phyloP scores from a whole-genome alignment of 2,329 filamentous ascomycete genomes.

The Aspergillus puulaauensis region DNA sequence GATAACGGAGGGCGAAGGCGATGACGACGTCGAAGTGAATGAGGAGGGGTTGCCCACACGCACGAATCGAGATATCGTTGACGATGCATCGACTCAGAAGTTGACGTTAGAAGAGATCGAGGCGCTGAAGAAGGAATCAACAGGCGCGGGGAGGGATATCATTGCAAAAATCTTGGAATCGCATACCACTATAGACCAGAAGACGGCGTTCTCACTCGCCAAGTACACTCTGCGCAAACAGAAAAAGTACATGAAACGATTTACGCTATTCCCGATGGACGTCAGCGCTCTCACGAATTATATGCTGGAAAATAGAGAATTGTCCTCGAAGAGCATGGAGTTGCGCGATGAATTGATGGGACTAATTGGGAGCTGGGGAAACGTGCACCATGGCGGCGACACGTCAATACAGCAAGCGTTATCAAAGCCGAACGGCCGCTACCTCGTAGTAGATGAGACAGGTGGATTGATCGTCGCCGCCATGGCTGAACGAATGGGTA shows the following conservation, averaged over 20 bases:
- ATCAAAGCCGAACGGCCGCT: constrained; percentile 57
- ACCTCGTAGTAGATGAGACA: constrained; percentile 84
- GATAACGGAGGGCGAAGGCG: constrained; percentile 49
- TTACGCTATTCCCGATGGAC: constrained; percentile 81
- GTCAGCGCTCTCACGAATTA: constrained; percentile 73
- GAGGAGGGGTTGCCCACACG: constrained; percentile 52
- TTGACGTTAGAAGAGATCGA: constrained; percentile 72
- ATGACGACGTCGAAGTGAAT: constrained; percentile 34
- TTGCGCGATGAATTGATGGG: constrained; percentile 80
- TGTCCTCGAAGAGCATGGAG: constrained; percentile 73
- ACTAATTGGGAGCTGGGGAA: constrained; percentile 82
- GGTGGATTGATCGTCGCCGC: constrained; percentile 79
- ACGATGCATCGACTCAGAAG: constrained; percentile 69
- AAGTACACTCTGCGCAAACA: constrained; percentile 96
- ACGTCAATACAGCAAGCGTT: constrained; percentile 24
- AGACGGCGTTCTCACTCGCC: constrained; percentile 87
- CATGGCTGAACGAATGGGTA: constrained; percentile 84
- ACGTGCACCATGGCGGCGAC: constrained; percentile 72
- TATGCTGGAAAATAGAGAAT: constrained; percentile 75
- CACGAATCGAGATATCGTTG: constrained; percentile 63
- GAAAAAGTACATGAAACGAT: constrained; percentile 87
- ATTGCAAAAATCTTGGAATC: constrained; percentile 91
- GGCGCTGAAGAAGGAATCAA: constrained; percentile 68
- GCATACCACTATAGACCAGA: constrained; percentile 86
- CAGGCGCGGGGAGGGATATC: constrained; percentile 79